Percentiles rank a stretch among this genome's conserved stretches.
Evolutionary conservation across 2,329 filamentous ascomycete species (phyloP).

Genomic region (Nothophoma quercina): DNA sequence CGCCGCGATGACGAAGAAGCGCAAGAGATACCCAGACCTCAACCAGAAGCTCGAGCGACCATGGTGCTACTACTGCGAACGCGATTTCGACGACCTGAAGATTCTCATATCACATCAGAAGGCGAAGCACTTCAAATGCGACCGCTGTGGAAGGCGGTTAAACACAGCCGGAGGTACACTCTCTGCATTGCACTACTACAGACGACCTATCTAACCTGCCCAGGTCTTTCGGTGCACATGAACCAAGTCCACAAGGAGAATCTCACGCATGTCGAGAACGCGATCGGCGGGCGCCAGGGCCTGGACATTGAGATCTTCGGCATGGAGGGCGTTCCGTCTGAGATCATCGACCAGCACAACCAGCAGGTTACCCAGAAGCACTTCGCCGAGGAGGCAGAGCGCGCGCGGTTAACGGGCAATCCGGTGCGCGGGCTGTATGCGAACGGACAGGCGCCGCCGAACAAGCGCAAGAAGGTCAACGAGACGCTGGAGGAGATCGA

Average conservation of each 20-base stretch:
- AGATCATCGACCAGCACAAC: constrained; percentile 82
- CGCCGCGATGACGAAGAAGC: constrained; percentile 70
- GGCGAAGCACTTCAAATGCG: constrained; percentile 99
- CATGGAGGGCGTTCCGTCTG: constrained; percentile 94
- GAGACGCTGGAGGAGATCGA: constrained; percentile 79
- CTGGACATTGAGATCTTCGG: constrained; percentile 96
- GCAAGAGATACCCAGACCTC: constrained; percentile 82
- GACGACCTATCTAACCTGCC: constrained; percentile 18
- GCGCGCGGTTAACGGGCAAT: constrained; percentile 83
- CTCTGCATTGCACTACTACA: not conserved
- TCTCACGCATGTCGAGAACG: constrained; percentile 87
- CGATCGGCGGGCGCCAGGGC: constrained; percentile 82
- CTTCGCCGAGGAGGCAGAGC: constrained; percentile 84
- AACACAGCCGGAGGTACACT: constrained; percentile 90
- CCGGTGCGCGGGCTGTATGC: constrained; percentile 64
- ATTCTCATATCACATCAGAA: constrained; percentile 97
- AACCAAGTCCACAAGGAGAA: constrained; percentile 98
- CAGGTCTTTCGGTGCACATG: constrained; percentile 95
- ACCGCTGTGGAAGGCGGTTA: constrained; percentile 83
- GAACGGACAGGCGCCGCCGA: constrained; percentile 53
- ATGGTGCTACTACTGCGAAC: constrained; percentile 99
- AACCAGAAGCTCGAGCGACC: constrained; percentile 87
- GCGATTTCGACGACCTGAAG: constrained; percentile 97
- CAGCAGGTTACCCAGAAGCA: constrained; percentile 86
- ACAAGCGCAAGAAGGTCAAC: constrained; percentile 72